Base-by-base conservation (phyloP, 352 stramenopile genomes). In the Globisporangium rhizosaccharum region DNA sequence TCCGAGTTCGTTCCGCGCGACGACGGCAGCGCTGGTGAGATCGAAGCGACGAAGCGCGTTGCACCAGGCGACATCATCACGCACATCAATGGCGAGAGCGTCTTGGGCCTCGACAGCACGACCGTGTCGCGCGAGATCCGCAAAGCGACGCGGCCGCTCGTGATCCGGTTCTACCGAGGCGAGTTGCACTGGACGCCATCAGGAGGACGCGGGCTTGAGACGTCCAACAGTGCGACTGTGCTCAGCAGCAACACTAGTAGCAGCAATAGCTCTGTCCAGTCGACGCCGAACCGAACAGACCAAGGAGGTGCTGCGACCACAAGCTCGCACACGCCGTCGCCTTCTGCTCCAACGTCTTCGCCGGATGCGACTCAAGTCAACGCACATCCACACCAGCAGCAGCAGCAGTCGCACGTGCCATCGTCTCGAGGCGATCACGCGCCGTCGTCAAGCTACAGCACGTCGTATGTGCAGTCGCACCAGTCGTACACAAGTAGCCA, bases 21-120 rank as follows among this genome's bases (percentile, higher is more conserved):
- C 0, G 67, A 84, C 42, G 77, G 81, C 5, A 33, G 36, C 0
- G 33, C 67, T 0, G 82, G 82, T 18, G 82, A 92, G 66, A 68
- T 92, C 54, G 78, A 90, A 59, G 67, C 78, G 11, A 76, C 78
- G 0, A 72, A 78, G 3, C 67, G 73, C 33, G 75, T 90, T 2
- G 47, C 67, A 9, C 30, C 72, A 0, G 82, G 78, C 30, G 82
- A 92, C 48, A 68, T 83, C 23, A 75, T 92, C 25, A 14, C 82
- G 26, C 71, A 75, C 2, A 72, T 92, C 14, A 78, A 81, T 46
- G 47, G 66, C 46, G 67, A 26, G 17, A 59, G 26, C 42, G 70
- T 62, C 7, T 49, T 67, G 23, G 82, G 63, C 3, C 67, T 87
- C 59, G 25, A 61, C n/a, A 80, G 73, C 42, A 53, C 36, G 15